phyloP scores from a whole-genome alignment of 1,284 basidiomycete genomes.

The Papiliotrema laurentii region DNA sequence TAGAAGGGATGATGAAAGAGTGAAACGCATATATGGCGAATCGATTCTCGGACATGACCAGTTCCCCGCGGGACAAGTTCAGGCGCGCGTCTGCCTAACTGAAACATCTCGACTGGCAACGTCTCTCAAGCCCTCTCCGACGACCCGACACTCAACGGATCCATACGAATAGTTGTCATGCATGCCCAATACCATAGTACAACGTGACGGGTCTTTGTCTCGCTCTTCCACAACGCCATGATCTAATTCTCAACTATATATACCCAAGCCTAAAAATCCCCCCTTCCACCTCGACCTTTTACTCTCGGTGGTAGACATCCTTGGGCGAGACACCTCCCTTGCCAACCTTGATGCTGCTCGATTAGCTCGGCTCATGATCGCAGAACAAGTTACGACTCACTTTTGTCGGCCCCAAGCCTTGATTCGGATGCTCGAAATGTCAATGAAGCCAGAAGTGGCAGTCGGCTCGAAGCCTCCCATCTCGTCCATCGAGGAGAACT shows the following conservation, averaged over 20 bases:
- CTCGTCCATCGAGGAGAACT: slow-evolving; percentile 98
- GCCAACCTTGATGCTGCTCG: slow-evolving; percentile 66
- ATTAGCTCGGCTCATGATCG: slow-evolving; percentile 5
- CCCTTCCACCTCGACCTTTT: slow-evolving; percentile 1
- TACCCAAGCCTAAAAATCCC: neutral
- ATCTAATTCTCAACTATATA: no score
- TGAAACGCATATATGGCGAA: no score
- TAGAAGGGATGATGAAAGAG: no score
- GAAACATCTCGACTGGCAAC: no score
- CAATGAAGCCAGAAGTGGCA: slow-evolving; percentile 88
- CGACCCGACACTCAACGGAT: no score
- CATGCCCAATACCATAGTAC: no score
- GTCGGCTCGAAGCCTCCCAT: slow-evolving; percentile 94
- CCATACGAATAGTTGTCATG: no score
- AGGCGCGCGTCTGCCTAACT: no score
- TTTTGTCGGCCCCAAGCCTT: slow-evolving; percentile 67
- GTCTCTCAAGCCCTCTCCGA: no score
- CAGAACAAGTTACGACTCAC: slow-evolving; percentile 11
- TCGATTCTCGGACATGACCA: no score
- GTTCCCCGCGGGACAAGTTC: no score
- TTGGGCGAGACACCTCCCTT: slow-evolving; percentile 69
- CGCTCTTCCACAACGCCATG: neutral
- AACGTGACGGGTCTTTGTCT: neutral
- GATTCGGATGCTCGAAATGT: slow-evolving; percentile 90
- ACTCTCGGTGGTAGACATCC: slow-evolving; percentile 65